Base-by-base conservation (phyloP, 306 rosid species). In the Sophora flavescens region DNA sequence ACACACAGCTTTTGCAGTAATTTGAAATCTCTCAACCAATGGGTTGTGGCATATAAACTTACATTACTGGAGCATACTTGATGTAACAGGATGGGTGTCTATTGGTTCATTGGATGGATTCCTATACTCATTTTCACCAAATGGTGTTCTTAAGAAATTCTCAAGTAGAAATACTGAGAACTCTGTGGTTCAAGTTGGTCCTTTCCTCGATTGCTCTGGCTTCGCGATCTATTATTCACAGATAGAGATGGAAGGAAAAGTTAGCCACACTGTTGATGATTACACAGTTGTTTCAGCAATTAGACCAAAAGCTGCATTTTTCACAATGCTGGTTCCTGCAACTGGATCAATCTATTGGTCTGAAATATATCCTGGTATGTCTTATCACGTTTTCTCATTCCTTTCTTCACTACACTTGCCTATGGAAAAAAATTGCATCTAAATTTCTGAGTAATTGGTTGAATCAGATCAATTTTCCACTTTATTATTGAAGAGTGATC, bases 321-420 rank as follows among this genome's bases (percentile, higher is more conserved):
- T 87, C 74, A 84, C 91, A 28, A 52, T 82, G 75, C 68, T 78
- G 81, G 89, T 81, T 78, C 89, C 91, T 6, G 84, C 86, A 51
- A 87, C 84, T 2, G 91, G 93, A 22, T 83, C 86, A 5, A 81
- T 78, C 66, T 87, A 83, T 71, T 89, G 89, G 88, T 87, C 93
- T 4, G 84, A 81, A 66, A 89, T 78, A 44, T 76, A 75, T 79
- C 80, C 86, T 26, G 87, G 91, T 86, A 76, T 64, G 33, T 6
- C 2, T 1, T 26, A 1, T 13, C 16, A 61, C 12, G 35, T 33
- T 48, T 62, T 22, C 18, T 44, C 4, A 28, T 3, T 10, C 36
- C 6, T 6, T 75, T 35, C 33, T 7, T 63, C 70, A 16, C 16
- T 2, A 28, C 14, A 32, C 2, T 7, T 28, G 3, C 22, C 68